phyloP scores from a whole-genome alignment of 1,284 basidiomycete genomes.

The Schizophyllum commune region DNA sequence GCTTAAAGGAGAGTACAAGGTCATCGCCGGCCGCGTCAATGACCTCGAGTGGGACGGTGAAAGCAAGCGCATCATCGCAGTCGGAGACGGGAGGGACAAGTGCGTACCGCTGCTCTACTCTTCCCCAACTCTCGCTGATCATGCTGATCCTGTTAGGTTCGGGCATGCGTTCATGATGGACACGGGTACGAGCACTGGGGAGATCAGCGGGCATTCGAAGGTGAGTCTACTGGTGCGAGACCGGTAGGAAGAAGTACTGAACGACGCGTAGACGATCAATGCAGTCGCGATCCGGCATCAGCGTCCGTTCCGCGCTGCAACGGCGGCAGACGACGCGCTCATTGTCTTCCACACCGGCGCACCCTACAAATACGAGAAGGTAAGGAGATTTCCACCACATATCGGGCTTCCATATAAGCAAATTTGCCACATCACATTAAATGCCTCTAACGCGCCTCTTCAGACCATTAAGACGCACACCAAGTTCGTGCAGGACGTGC shows the following conservation, averaged over 20 bases:
- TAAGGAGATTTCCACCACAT: conserved; percentile 15
- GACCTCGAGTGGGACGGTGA: conserved; percentile 97
- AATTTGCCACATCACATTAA: too few relatives aligned
- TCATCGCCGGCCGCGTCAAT: conserved; percentile 79
- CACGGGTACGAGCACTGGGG: conserved; percentile 85
- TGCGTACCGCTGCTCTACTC: conserved; percentile 28
- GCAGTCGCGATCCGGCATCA: conserved; percentile 87
- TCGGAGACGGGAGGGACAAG: conserved; percentile 93
- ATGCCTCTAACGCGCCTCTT: neutral
- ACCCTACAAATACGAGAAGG: conserved; percentile 88
- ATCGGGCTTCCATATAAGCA: too few relatives aligned
- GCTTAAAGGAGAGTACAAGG: conserved; percentile 81
- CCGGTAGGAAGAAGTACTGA: neutral
- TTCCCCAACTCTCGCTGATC: conserved; percentile 1
- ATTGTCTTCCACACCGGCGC: conserved; percentile 83
- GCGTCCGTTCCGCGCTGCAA: conserved; percentile 88
- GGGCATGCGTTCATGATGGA: conserved; percentile 87
- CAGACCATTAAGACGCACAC: conserved; percentile 86
- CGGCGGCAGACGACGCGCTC: conserved; percentile 76
- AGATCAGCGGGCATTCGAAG: conserved; percentile 91
- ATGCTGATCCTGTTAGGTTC: conserved; percentile 44
- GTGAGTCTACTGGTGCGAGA: conserved; percentile 25
- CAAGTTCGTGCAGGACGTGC: conserved; percentile 91
- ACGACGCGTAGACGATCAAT: conserved; percentile 60
- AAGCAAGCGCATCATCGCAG: conserved; percentile 91